Conservation (phyloP, 2,329 filamentous ascomycete species). For the Nemania sp. region DNA sequence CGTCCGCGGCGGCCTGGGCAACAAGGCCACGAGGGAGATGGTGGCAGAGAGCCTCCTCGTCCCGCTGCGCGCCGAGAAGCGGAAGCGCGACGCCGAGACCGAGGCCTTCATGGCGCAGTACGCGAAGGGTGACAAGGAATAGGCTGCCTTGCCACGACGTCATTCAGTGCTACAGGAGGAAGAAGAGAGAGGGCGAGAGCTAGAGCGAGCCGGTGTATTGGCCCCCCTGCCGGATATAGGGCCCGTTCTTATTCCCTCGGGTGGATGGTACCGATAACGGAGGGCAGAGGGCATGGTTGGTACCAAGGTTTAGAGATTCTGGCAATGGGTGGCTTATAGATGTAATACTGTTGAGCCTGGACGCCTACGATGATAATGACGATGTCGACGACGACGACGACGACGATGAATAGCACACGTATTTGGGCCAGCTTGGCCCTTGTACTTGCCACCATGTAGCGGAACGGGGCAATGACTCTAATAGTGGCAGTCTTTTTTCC, state of each 20-base stretch:
- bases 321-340: neutral
- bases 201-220: too few species aligned
- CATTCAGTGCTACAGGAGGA: too few species aligned
- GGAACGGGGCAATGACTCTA: neutral
- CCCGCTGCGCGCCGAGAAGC: constrained; percentile 40
- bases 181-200: too few species aligned
- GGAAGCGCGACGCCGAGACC: constrained; percentile 17
- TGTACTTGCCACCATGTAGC: neutral
- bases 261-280: neutral
- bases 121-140: neutral
- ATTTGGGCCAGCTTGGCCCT: neutral
- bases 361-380: neutral
- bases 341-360: neutral
- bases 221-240: too few species aligned
- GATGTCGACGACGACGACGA: constrained; percentile 2
- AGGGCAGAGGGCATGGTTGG: neutral
- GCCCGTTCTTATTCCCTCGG: too few species aligned
- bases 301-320: too few species aligned
- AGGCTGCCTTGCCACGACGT: neutral
- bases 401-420: neutral
- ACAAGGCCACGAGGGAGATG: constrained; percentile 43
- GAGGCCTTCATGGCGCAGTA: constrained; percentile 9
- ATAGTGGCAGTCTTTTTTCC: neutral
- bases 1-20: constrained; percentile 40
- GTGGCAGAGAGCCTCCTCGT: constrained; percentile 48